These are phyloP conservation scores for Hyphopichia wangnamkhiaoensis DNA, from an alignment of 1,139 yeast species.

Conservation along the genomic window DNA sequence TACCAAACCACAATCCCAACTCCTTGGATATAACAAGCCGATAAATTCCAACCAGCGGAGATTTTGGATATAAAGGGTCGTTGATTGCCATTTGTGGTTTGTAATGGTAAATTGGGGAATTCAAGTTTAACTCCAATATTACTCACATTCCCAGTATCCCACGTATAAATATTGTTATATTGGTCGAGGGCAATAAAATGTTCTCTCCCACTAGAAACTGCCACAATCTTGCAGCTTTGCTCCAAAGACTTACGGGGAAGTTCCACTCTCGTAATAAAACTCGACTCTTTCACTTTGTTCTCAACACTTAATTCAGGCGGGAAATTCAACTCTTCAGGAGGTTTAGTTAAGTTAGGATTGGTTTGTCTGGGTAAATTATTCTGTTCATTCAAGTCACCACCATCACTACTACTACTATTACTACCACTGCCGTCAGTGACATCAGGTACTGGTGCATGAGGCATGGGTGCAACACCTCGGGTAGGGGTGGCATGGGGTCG, in stretches of 20 bases:
- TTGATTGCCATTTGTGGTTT: neutral
- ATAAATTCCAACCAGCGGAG: conserved; percentile 70
- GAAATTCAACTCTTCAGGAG: conserved; percentile 21
- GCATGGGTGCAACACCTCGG: conserved; percentile 8
- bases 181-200: conserved; percentile 66
- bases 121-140: conserved; percentile 48
- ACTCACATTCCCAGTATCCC: conserved; percentile 56
- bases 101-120: conserved; percentile 30
- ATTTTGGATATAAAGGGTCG: conserved; percentile 42
- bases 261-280: conserved; percentile 28
- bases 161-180: conserved; percentile 53
- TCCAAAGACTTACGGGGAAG: conserved; percentile 21
- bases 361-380: conserved; percentile 7
- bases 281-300: conserved; percentile 24
- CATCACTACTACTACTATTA: neutral
- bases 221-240: conserved; percentile 32
- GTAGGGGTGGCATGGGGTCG: neutral
- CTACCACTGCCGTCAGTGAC: neutral
- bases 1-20: conserved; percentile 67
- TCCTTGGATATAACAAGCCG: conserved; percentile 50
- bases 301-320: conserved; percentile 9
- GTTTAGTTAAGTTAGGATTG: conserved; percentile 19
- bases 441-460: conserved; percentile 1
- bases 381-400: conserved; percentile 1
- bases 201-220: conserved; percentile 64